Conservation (phyloP, 2,329 filamentous ascomycete genomes). For the Ceratocystis huliohia region DNA sequence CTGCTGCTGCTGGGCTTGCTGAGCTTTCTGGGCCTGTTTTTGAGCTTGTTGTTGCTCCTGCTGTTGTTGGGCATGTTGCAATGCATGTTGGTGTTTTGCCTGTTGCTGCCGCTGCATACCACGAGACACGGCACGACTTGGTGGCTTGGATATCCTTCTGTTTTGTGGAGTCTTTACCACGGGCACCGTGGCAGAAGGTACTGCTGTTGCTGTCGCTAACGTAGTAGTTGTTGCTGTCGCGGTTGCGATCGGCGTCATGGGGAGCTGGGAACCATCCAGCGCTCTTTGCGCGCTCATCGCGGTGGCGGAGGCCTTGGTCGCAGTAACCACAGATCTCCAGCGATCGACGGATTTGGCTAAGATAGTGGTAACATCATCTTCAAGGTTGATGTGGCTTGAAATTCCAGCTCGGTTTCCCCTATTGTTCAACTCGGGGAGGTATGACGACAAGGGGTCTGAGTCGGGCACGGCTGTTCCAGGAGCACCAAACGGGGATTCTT, state of each 20-base stretch:
- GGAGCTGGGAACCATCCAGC: constrained; percentile 29
- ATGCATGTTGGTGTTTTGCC: constrained; percentile 21
- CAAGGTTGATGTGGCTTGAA: constrained; percentile 27
- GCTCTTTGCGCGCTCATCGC: constrained; percentile 41
- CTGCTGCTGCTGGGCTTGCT: constrained; percentile 28
- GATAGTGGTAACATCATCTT: constrained; percentile 40
- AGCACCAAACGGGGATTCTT: constrained; percentile 42
- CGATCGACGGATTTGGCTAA: constrained; percentile 45
- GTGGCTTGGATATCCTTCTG: constrained; percentile 21
- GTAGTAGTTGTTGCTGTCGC: background rate
- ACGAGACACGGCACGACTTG: constrained; percentile 20
- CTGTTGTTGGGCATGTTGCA: constrained; percentile 24
- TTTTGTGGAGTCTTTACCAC: constrained; percentile 16
- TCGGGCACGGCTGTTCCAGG: constrained; percentile 43
- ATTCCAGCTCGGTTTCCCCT: constrained; percentile 24
- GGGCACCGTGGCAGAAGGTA: constrained; percentile 21
- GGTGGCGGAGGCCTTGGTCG: constrained; percentile 32
- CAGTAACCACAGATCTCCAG: constrained; percentile 50
- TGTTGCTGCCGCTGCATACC: constrained; percentile 22
- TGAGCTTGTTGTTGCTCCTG: constrained; percentile 28
- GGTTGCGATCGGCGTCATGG: background rate
- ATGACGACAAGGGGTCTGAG: constrained; percentile 33
- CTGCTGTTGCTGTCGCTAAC: constrained; percentile 22
- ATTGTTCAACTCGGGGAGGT: constrained; percentile 36
- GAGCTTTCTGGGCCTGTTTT: constrained; percentile 23